These are phyloP conservation scores for Suhomyces maxii DNA, from an alignment of 1,139 yeast species.

Conservation along the genomic window DNA sequence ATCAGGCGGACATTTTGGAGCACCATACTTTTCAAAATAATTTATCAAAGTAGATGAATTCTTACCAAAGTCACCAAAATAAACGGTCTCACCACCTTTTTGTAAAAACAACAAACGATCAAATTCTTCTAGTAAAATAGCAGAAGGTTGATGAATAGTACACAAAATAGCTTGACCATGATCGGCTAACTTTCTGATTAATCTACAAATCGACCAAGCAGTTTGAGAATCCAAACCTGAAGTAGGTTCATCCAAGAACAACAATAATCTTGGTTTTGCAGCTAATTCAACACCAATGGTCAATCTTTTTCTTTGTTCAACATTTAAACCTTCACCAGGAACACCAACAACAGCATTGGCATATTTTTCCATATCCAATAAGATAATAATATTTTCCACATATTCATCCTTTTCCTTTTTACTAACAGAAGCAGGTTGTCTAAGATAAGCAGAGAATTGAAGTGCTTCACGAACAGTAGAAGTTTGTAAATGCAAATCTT, in stretches of 20 bases:
- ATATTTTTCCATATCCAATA: conserved; percentile 14
- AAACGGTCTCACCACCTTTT: conserved; percentile 13
- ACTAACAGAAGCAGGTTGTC: conserved; percentile 11
- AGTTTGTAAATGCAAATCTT: conserved; percentile 14
- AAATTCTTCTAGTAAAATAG: conserved; percentile 14
- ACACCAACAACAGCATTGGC: conserved; percentile 17
- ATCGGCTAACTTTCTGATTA: conserved; percentile 15
- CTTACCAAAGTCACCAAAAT: conserved; percentile 11
- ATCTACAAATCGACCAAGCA: conserved; percentile 16
- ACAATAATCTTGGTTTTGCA: conserved; percentile 19
- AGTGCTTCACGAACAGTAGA: conserved; percentile 16
- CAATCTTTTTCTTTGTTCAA: conserved; percentile 19
- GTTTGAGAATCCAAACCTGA: conserved; percentile 21
- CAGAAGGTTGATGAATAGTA: conserved; percentile 17
- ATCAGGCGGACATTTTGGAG: conserved; percentile 19
- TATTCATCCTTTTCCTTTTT: conserved; percentile 14
- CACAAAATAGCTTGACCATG: conserved; percentile 18
- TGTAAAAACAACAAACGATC: conserved; percentile 15
- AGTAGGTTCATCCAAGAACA: conserved; percentile 22
- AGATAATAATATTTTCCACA: conserved; percentile 13
- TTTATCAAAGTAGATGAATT: conserved; percentile 15
- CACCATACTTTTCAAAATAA: conserved; percentile 16
- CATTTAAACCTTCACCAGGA: conserved; percentile 16
- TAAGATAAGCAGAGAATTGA: conserved; percentile 14
- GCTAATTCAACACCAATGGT: conserved; percentile 21